Conservation (phyloP, 78 protist genomes). For the Polysphondylium violaceum region DNA sequence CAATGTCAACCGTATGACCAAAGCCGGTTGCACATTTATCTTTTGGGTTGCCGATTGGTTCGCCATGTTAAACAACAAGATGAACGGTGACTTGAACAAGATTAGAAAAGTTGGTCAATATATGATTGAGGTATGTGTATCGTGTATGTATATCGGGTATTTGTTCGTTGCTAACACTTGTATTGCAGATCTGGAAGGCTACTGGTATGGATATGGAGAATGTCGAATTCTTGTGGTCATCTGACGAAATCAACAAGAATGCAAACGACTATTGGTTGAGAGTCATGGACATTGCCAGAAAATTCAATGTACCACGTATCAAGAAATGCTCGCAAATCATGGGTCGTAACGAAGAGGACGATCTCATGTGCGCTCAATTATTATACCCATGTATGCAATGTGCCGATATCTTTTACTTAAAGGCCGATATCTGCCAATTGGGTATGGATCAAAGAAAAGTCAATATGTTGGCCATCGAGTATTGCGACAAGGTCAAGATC, state of each 20-base stretch:
- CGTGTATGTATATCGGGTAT: background rate
- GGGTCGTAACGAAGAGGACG: conserved; percentile 95
- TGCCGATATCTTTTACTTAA: conserved; percentile 98
- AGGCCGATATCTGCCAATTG: conserved; percentile 98
- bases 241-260: conserved; percentile 94
- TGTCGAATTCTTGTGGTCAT: conserved; percentile 95
- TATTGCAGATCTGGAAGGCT: conserved; percentile 94
- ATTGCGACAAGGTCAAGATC: conserved; percentile 90
- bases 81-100: conserved; percentile 97
- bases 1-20: conserved; percentile 98
- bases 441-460: conserved; percentile 99
- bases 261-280: conserved; percentile 96
- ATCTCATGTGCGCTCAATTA: conserved; percentile 94
- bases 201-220: conserved; percentile 97
- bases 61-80: conserved; percentile 98
- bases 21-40: conserved; percentile 93
- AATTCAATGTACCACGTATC: conserved; percentile 89
- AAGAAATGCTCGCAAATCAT: conserved; percentile 96
- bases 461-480: conserved; percentile 99
- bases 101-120: conserved; percentile 96
- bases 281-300: conserved; percentile 95
- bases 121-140: conserved; percentile 93
- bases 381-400: conserved; percentile 98
- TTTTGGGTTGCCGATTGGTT: conserved; percentile 99
- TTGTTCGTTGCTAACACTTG: background rate